Evolutionary conservation across 1,284 basidiomycete genomes (phyloP).

Genomic region (Pyrrhoderma noxium): DNA sequence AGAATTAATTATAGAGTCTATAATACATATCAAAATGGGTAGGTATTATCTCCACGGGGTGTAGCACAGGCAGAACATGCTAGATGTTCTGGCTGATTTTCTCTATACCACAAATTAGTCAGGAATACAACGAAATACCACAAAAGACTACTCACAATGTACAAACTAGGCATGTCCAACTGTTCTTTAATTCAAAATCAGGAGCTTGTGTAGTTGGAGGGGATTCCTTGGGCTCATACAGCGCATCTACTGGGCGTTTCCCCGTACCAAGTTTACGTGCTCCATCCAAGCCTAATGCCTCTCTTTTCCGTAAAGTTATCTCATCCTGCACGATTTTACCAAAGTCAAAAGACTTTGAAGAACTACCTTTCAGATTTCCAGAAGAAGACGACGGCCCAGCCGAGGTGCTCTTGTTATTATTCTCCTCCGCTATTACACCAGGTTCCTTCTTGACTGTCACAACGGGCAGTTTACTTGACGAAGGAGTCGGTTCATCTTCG

Average conservation of each 20-base stretch:
- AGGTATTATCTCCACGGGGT: conserved; percentile 26
- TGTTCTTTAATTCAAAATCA: not conserved
- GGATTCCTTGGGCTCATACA: not conserved
- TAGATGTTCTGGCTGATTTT: conserved; percentile 40
- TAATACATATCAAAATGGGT: not conserved
- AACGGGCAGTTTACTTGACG: no score
- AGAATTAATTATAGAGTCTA: no score
- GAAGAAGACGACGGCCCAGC: no score
- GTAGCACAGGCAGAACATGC: conserved; percentile 46
- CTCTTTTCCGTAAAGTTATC: conserved; percentile 39
- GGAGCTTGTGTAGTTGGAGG: conserved; percentile 8
- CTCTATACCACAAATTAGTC: conserved; percentile 27
- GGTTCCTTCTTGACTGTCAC: no score
- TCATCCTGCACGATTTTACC: conserved; percentile 40
- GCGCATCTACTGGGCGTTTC: not conserved
- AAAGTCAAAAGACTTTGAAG: conserved; percentile 21
- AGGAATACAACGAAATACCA: not conserved
- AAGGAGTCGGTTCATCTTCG: conserved; percentile 15
- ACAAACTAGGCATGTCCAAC: conserved; percentile 44
- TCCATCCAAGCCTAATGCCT: conserved; percentile 32
- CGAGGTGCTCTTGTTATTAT: no score
- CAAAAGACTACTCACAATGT: conserved; percentile 39
- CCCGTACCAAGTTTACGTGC: conserved; percentile 17
- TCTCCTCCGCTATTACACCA: no score
- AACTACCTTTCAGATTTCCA: no score